phyloP scores from a whole-genome alignment of 305 asterid species.

The Plantago lanceolata region DNA sequence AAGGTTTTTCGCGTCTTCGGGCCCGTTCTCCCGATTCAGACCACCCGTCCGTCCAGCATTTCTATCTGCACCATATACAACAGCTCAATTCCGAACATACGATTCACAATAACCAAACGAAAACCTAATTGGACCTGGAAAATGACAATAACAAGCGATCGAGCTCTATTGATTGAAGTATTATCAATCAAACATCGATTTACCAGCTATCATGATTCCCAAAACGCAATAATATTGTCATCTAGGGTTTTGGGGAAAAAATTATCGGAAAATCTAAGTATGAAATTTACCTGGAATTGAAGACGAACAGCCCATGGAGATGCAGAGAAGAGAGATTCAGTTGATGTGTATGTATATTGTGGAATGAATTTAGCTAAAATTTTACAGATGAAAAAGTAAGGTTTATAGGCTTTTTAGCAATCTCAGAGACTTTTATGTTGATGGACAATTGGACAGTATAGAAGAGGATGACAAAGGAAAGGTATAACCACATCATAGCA shows the following conservation, averaged over 20 bases:
- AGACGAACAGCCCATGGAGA: conserved; percentile 72
- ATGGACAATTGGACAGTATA: too few relatives aligned
- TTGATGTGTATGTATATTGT: neutral
- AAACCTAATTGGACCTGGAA: conserved; percentile 12
- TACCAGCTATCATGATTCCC: neutral
- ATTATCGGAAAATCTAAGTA: conserved; percentile 23
- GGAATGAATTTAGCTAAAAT: neutral
- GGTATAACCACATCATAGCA: too few relatives aligned
- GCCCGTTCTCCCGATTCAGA: conserved; percentile 57
- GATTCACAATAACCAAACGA: neutral
- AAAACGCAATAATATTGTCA: neutral
- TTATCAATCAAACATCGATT: conserved; percentile 17
- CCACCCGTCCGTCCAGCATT: conserved; percentile 46
- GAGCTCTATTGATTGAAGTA: neutral
- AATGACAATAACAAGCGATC: neutral
- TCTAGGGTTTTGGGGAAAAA: conserved; percentile 13
- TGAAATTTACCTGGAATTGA: conserved; percentile 64
- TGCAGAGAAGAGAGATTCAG: neutral
- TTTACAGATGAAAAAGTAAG: too few relatives aligned
- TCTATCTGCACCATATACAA: conserved; percentile 43
- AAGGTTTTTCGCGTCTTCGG: conserved; percentile 64
- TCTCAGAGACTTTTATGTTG: too few relatives aligned
- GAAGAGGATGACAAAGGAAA: too few relatives aligned
- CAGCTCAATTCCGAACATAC: neutral
- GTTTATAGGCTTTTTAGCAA: too few relatives aligned